A percentile compares a stretch with the other conserved stretches of the same genome.
Evolutionary conservation across 225 moss, liverwort and hornwort genomes (phyloP).

Genomic region (Climacium dendroides): DNA sequence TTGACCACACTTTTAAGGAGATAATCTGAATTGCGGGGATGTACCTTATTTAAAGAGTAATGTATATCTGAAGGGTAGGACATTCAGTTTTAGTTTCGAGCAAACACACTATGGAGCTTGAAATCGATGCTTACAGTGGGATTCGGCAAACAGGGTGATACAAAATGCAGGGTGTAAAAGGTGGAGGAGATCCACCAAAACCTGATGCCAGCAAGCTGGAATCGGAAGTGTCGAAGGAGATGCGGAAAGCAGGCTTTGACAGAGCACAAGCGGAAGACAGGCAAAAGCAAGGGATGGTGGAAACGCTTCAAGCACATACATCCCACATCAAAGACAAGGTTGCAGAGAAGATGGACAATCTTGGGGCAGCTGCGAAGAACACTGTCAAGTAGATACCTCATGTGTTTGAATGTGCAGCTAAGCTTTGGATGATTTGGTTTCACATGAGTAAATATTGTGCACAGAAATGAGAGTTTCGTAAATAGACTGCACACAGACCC

Average conservation of each 20-base stretch:
- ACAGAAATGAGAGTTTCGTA: too few species aligned
- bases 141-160: not conserved
- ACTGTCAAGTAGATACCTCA: not conserved
- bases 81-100: not conserved
- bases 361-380: not conserved
- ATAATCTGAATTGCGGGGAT: not conserved
- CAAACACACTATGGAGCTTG: not conserved
- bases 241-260: conserved; percentile 19
- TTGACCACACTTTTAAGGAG: not conserved
- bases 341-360: conserved; percentile 28
- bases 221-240: conserved; percentile 1
- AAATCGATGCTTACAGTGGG: not conserved
- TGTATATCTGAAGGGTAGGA: not conserved
- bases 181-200: not conserved
- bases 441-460: too few species aligned
- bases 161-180: conserved; percentile 16
- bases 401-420: too few species aligned
- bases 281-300: conserved; percentile 13
- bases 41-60: not conserved
- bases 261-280: conserved; percentile 14
- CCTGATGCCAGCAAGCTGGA: not conserved
- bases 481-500: too few species aligned
- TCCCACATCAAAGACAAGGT: conserved; percentile 19
- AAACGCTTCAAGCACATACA: conserved; percentile 7
- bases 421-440: too few species aligned